Evolutionary conservation across 2,329 filamentous ascomycete genomes (phyloP).

Genomic region (Bipolaris sorokiniana): DNA sequence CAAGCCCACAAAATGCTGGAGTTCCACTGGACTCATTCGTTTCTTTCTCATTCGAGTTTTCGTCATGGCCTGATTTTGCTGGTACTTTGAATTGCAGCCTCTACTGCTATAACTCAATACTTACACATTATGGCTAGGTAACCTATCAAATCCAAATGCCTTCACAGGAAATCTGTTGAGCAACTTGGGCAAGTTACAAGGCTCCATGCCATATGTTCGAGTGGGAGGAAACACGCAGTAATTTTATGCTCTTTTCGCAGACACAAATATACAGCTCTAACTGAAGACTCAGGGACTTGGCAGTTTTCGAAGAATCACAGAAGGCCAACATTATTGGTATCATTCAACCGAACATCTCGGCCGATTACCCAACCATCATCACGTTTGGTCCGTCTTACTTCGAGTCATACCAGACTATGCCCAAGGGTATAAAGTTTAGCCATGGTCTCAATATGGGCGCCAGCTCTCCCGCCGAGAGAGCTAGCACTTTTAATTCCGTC

Average conservation of each 20-base stretch:
- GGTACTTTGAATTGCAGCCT: not conserved
- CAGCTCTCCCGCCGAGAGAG: slow-evolving; percentile 51
- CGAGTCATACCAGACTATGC: slow-evolving; percentile 63
- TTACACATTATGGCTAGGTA: slow-evolving; percentile 45
- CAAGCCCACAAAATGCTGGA: slow-evolving; percentile 3
- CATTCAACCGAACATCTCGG: slow-evolving; percentile 56
- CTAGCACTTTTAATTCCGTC: slow-evolving; percentile 60
- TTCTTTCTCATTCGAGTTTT: slow-evolving; percentile 9
- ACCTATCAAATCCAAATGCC: slow-evolving; percentile 60
- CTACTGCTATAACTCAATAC: not conserved
- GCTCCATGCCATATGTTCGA: slow-evolving; percentile 64
- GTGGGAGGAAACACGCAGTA: slow-evolving; percentile 71
- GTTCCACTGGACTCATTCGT: slow-evolving; percentile 10
- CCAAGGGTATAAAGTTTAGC: slow-evolving; percentile 60
- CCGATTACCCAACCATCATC: slow-evolving; percentile 66
- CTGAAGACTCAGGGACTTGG: slow-evolving; percentile 44
- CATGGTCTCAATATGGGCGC: slow-evolving; percentile 67
- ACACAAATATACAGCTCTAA: slow-evolving; percentile 54
- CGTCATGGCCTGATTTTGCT: slow-evolving; percentile 13
- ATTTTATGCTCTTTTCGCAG: slow-evolving; percentile 58
- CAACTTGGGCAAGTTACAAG: slow-evolving; percentile 61
- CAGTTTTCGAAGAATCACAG: slow-evolving; percentile 8
- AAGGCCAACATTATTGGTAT: slow-evolving; percentile 55
- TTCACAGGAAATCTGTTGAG: slow-evolving; percentile 66
- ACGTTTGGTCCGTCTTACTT: slow-evolving; percentile 67